Base-by-base conservation (phyloP, 495 filamentous ascomycete species). In the Chaetomium tenue region DNA sequence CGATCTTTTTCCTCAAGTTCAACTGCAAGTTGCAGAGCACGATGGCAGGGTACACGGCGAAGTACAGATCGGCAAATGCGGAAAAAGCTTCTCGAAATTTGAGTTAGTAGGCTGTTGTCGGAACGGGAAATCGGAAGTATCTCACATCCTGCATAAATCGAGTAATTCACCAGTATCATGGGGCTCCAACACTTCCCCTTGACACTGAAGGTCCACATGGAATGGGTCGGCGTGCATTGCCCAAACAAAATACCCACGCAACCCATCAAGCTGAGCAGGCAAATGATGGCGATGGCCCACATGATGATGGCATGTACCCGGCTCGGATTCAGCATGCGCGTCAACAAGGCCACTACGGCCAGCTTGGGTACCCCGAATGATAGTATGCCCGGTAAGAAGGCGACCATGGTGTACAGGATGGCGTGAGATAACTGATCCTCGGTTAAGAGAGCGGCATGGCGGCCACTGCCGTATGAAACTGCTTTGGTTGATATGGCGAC, bases 1-100 rank as follows among this genome's bases (percentile, higher is more conserved):
- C 76, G 7, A 83, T 60, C 69, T 84, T 84, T 71, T 82, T 82
- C 68, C 73, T 74, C 9, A 68, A 28, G 15, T 72, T 66, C 65
- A 85, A 73, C 44, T 83, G 76, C 7, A 85, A 66, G 15, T 69
- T 70, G 61, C 68, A 77, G 8, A 85, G 71, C 5, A 82, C 76
- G 5, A 77, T 55, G 8, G 70, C 67, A 0, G 83, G 82, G 46
- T 83, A 82, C 0, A 80, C 63, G 23, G 82, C 81, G 20, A 85
- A 76, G 33, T 79, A 81, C 7, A 84, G 64, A 64, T 85, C 83
- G 40, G 76, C 58, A 23, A 79, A 72, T 0, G 74, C 78, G 23
- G 77, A 81, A 68, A 79, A 79, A 4, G 73, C 79, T 80, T 20
- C 18, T 37, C 3, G 28, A 6, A 6, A 30, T 37, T 12, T 37